Percentiles rank a stretch among this genome's conserved stretches.
Evolutionary conservation across 495 filamentous ascomycete species (phyloP).

Genomic region (Penicillium antarcticum): DNA sequence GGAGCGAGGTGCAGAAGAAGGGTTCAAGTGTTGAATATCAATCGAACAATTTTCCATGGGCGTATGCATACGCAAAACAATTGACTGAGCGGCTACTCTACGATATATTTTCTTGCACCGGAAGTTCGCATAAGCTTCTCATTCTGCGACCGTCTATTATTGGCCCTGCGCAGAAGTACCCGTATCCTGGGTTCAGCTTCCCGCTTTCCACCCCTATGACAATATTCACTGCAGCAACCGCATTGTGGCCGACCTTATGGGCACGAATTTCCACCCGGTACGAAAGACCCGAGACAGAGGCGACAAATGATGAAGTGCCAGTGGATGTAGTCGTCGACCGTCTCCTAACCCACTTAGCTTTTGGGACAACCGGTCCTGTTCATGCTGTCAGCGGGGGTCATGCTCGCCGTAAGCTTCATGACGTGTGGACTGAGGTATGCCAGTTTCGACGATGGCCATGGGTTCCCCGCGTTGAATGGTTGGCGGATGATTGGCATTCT

Average conservation of each 20-base stretch:
- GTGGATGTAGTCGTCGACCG: conserved; percentile 22
- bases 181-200: conserved; percentile 9
- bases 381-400: no score
- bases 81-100: conserved; percentile 16
- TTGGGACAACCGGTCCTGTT: no score
- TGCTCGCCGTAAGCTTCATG: no score
- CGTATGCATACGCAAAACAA: conserved; percentile 21
- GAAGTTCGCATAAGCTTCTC: conserved; percentile 2
- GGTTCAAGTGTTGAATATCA: conserved; percentile 1
- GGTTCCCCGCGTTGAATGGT: no score
- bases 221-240: neutral
- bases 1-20: conserved; percentile 2
- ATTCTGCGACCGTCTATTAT: conserved; percentile 18
- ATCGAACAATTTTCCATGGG: conserved; percentile 17
- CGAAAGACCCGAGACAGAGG: neutral
- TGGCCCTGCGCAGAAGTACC: conserved; percentile 12
- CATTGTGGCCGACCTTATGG: neutral
- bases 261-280: neutral
- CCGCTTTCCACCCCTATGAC: conserved; percentile 6
- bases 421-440: no score
- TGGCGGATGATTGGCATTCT: no score
- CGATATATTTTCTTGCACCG: neutral
- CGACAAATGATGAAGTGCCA: conserved; percentile 13
- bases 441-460: no score
- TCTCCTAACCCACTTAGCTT: no score